phyloP scores from a whole-genome alignment of 2,329 filamentous ascomycete genomes.

The Drechslerella coelobrocha region DNA sequence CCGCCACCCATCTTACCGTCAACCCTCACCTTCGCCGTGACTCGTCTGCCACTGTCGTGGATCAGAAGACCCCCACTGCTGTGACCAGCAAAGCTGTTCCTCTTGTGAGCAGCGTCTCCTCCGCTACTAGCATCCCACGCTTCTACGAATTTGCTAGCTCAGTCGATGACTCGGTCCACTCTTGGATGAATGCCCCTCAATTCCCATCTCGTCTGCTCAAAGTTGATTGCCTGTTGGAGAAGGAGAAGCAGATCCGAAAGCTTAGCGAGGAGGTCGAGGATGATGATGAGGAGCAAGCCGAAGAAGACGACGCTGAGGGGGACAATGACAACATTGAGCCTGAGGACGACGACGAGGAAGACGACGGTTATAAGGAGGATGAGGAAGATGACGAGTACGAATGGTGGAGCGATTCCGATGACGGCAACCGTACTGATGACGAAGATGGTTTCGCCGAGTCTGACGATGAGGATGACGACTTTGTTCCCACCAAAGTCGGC shows the following conservation, averaged over 20 bases:
- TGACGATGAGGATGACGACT: constrained; percentile 61
- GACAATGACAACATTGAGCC: constrained; percentile 60
- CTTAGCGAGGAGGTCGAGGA: constrained; percentile 89
- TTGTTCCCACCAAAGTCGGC: constrained; percentile 13
- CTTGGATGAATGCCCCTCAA: constrained; percentile 81
- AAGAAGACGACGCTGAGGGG: constrained; percentile 59
- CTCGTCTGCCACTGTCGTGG: constrained; percentile 63
- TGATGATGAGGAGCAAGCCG: constrained; percentile 75
- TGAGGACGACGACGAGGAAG: constrained; percentile 62
- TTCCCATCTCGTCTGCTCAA: constrained; percentile 75
- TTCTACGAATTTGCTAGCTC: constrained; percentile 95
- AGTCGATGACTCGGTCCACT: constrained; percentile 74
- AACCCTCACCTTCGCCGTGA: constrained; percentile 58
- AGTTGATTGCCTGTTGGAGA: constrained; percentile 84
- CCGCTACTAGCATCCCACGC: constrained; percentile 62
- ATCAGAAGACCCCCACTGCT: constrained; percentile 57
- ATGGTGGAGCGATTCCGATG: constrained; percentile 61
- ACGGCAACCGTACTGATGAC: constrained; percentile 62
- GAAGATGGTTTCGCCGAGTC: constrained; percentile 58
- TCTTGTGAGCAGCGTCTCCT: constrained; percentile 53
- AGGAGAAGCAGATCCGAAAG: constrained; percentile 86
- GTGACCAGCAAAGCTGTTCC: constrained; percentile 57
- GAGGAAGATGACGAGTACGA: constrained; percentile 69
- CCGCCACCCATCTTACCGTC: constrained; percentile 14
- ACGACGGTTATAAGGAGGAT: constrained; percentile 63